Evolutionary conservation across 2,329 filamentous ascomycete species (phyloP), one percentile per base, ranked within the genome.

Genomic region (Penicillium oxalicum): DNA sequence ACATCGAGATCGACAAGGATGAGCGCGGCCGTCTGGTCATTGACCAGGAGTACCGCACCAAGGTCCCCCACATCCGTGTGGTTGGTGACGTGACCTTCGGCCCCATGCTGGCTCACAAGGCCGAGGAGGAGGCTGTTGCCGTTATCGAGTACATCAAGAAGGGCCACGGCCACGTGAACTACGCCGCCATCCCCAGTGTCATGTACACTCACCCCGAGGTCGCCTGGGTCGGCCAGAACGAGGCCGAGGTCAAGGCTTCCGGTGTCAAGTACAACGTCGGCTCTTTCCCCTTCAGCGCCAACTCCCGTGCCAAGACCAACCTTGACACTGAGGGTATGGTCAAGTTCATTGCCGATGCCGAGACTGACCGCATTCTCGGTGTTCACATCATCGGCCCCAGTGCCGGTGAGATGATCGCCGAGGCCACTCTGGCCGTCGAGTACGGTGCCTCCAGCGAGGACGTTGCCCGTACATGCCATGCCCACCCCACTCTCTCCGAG

Each of bases 161-260:
- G 80, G 90, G 90, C 58, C 87, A 94, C 73, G 93, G 93, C 50
- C 93, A 98, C 74, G 93, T 98, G 75, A 98, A 98, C 85, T 98
- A 98, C 76, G 88, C 83, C 65, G 88, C 87, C 71, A 98, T 98
- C 68, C 93, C 93, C 58, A 93, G 88, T 32, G 93, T 98, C 75
- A 98, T 98, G 93, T 98, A 98, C 82, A 97, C 93, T 9, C 86
- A 96, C 77, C 93, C 93, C 32, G 93, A 98, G 74, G 93, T 97
- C 58, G 90, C 93, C 33, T 98, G 93, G 93, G 93, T 98, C 40
- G 93, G 93, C 50, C 91, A 96, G 78, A 96, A 85, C 71, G 93
- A 98, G 78, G 87, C 91, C 69, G 93, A 98, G 61, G 79, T 98
- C 57, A 96, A 97, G 81, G 83, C 83, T 58, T 80, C 86, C 55